A percentile compares a stretch with the other conserved stretches of the same genome.
Evolutionary conservation across 1,139 yeast species (phyloP).

Genomic region (Sugiyamaella japonica): DNA sequence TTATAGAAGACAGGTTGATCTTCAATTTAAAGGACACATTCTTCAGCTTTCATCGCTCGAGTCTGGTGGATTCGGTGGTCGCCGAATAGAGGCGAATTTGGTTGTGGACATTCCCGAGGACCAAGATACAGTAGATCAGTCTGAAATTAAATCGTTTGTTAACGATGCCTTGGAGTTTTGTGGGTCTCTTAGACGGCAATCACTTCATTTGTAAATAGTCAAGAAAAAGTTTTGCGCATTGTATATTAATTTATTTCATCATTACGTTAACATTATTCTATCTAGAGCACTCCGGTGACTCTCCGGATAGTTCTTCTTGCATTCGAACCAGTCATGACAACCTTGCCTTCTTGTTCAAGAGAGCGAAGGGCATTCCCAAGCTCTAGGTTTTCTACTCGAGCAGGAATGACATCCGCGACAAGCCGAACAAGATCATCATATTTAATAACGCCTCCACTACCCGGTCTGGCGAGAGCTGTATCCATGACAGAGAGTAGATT

Average conservation of each 20-base stretch:
- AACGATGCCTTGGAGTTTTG: constrained; percentile 24
- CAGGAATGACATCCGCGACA: constrained; percentile 68
- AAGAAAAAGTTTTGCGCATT: constrained; percentile 1
- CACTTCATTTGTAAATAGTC: constrained; percentile 16
- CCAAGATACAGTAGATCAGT: constrained; percentile 9
- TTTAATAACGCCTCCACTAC: constrained; percentile 44
- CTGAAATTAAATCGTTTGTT: constrained; percentile 24
- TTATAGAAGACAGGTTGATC: constrained; percentile 50
- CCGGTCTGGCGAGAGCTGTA: constrained; percentile 48
- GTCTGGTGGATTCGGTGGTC: constrained; percentile 59
- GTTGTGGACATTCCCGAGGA: constrained; percentile 42
- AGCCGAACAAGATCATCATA: constrained; percentile 62
- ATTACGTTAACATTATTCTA: neutral
- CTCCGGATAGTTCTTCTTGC: constrained; percentile 65
- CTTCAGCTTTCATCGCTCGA: constrained; percentile 53
- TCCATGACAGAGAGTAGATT: constrained; percentile 65
- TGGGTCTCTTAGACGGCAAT: constrained; percentile 7
- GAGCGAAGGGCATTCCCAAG: constrained; percentile 66
- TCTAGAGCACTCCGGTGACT: constrained; percentile 29
- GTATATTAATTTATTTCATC: constrained; percentile 1
- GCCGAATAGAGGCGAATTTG: constrained; percentile 50
- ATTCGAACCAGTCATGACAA: constrained; percentile 73
- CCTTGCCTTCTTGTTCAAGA: constrained; percentile 72
- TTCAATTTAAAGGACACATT: constrained; percentile 41
- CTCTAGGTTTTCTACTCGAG: constrained; percentile 69